Evolutionary conservation across 345 rosid genomes (phyloP).

Genomic region (Pugionium dolabratum): DNA sequence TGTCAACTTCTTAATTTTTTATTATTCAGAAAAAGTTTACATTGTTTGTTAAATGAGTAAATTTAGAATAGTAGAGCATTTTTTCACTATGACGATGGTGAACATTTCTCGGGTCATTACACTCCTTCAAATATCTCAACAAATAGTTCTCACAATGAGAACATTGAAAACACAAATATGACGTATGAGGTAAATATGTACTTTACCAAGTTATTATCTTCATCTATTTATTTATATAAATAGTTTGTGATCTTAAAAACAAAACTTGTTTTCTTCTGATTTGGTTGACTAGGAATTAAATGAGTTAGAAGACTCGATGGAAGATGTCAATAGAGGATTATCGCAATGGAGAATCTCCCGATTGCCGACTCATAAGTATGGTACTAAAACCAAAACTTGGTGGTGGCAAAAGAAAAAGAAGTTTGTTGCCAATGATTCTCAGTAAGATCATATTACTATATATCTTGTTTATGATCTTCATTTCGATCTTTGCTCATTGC

Average conservation of each 20-base stretch:
- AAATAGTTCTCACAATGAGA: neutral
- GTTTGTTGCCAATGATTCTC: conserved; percentile 17
- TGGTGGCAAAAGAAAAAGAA: conserved; percentile 21
- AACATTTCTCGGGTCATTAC: neutral
- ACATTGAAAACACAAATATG: conserved; percentile 10
- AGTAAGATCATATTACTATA: conserved; percentile 24
- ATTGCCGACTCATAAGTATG: conserved; percentile 18
- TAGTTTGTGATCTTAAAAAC: neutral
- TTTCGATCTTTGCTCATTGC: neutral
- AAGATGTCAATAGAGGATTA: conserved; percentile 19
- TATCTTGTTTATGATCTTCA: neutral
- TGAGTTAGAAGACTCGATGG: conserved; percentile 29
- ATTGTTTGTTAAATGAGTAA: too few relatives aligned
- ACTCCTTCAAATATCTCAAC: neutral
- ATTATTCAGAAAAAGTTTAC: neutral
- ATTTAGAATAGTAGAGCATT: conserved; percentile 16
- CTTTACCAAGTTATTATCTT: neutral
- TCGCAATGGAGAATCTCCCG: neutral
- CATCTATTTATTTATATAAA: neutral
- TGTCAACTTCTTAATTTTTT: neutral
- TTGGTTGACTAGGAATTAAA: conserved; percentile 30
- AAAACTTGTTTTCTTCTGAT: neutral
- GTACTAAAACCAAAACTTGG: conserved; percentile 5
- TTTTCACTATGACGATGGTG: conserved; percentile 1
- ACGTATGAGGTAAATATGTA: conserved; percentile 31